Conservation (phyloP, 331 rosid genomes). For the Stylosanthes scabra region DNA sequence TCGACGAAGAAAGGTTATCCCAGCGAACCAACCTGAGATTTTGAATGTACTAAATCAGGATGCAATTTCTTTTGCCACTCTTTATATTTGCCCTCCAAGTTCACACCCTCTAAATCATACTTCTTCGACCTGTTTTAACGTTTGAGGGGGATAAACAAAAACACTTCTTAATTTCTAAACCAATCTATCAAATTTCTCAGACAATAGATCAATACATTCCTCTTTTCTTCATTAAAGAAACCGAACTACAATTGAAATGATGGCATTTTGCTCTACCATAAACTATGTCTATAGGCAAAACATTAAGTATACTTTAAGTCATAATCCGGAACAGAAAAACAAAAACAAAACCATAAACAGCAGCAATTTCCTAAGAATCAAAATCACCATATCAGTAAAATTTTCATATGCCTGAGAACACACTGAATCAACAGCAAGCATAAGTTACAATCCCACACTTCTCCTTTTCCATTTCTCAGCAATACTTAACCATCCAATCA, state of each 20-base stretch:
- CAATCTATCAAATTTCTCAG: conserved; percentile 15
- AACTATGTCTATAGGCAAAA: not conserved
- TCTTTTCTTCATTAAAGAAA: conserved; percentile 9
- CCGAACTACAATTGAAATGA: not conserved
- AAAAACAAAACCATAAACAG: not conserved
- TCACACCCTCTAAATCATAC: conserved; percentile 63
- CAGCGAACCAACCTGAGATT: conserved; percentile 69
- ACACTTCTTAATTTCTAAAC: conserved; percentile 14
- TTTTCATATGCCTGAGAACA: not conserved
- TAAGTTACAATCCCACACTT: not conserved
- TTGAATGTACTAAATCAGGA: conserved; percentile 97
- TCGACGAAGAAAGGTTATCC: conserved; percentile 7
- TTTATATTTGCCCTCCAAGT: conserved; percentile 82
- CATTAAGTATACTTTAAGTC: not conserved
- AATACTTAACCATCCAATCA: not conserved
- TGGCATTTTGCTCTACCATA: not conserved
- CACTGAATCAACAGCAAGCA: conserved; percentile 19
- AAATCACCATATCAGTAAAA: conserved; percentile 14
- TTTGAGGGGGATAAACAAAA: not conserved
- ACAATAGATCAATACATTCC: conserved; percentile 21
- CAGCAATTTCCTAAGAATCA: not conserved
- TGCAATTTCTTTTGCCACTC: conserved; percentile 96
- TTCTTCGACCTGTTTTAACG: conserved; percentile 66
- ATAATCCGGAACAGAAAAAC: not conserved
- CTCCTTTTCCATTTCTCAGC: conserved; percentile 3